Evolutionary conservation across 2,329 filamentous ascomycete species (phyloP).

Genomic region (Fusarium sp.): DNA sequence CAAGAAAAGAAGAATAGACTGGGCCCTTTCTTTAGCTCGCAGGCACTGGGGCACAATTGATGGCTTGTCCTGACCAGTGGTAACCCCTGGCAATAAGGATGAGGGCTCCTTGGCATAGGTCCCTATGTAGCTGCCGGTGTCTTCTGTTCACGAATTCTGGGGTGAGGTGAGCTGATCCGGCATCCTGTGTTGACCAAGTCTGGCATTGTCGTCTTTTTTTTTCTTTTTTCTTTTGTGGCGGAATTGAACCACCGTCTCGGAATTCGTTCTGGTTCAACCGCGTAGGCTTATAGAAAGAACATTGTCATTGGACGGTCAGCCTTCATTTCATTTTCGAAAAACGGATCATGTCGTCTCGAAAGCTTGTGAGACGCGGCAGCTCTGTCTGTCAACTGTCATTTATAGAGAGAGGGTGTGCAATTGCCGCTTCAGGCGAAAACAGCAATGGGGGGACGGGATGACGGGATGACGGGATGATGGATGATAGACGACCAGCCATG

Average conservation of each 20-base stretch:
- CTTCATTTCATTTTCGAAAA: background rate
- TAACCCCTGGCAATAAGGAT: conserved; percentile 26
- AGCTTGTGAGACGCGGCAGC: conserved; percentile 23
- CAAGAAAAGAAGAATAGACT: conserved; percentile 28
- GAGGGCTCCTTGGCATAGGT: conserved; percentile 23
- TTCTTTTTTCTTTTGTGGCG: too few relatives aligned
- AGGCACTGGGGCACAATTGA: conserved; percentile 26
- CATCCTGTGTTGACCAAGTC: conserved; percentile 14
- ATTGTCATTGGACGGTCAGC: background rate
- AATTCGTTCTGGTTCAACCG: background rate
- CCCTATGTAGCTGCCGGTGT: conserved; percentile 23
- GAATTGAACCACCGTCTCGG: conserved; percentile 18
- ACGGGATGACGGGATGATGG: conserved; percentile 32
- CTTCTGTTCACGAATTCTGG: conserved; percentile 30
- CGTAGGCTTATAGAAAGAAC: background rate
- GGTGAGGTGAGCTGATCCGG: conserved; percentile 35
- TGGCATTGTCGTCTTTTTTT: conserved; percentile 14
- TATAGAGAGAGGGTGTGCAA: conserved; percentile 1
- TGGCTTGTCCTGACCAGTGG: conserved; percentile 14
- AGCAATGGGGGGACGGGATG: conserved; percentile 29
- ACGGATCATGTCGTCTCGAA: conserved; percentile 5
- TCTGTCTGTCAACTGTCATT: background rate
- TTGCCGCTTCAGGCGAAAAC: conserved; percentile 3
- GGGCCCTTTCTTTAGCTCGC: conserved; percentile 20
- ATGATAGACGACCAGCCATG: conserved; percentile 24